These are phyloP conservation scores for Benincasa hispida DNA, from an alignment of 306 rosid species.

Conservation along the genomic window DNA sequence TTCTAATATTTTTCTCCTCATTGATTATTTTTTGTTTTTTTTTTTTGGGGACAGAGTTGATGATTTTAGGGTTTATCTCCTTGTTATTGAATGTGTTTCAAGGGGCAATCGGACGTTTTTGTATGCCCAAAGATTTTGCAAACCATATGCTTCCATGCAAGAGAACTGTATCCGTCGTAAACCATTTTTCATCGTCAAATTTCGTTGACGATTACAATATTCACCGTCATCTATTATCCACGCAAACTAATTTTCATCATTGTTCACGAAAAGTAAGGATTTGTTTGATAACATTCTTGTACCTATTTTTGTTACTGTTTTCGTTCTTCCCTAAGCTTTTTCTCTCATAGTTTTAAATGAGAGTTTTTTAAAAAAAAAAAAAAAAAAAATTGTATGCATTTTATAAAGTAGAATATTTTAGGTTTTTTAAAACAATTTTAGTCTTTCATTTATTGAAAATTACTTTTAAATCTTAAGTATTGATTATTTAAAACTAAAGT, in stretches of 20 bases:
- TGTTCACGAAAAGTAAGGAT: not conserved
- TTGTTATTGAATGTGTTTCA: conserved; percentile 67
- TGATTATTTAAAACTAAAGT: too few relatives aligned
- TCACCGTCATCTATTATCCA: not conserved
- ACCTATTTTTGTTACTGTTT: too few relatives aligned
- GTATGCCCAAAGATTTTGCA: conserved; percentile 44
- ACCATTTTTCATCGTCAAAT: conserved; percentile 12
- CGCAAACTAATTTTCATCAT: not conserved
- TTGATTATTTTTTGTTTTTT: not conserved
- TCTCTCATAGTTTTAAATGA: too few relatives aligned
- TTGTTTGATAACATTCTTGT: not conserved
- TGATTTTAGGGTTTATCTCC: conserved; percentile 92
- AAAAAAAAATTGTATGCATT: too few relatives aligned
- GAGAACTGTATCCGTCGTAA: conserved; percentile 12
- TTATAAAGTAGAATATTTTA: too few relatives aligned
- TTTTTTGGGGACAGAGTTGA: conserved; percentile 47
- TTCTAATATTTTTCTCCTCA: not conserved
- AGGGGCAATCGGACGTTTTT: conserved; percentile 41
- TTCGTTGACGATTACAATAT: not conserved
- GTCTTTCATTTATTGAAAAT: too few relatives aligned
- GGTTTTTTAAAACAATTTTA: too few relatives aligned
- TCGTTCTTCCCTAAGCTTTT: too few relatives aligned
- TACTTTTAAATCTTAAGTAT: too few relatives aligned
- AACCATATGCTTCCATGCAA: conserved; percentile 84
- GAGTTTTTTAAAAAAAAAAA: too few relatives aligned